Evolutionary conservation across 2,329 filamentous ascomycete species (phyloP), one percentile per base, ranked within the genome.

Genomic region (Aschersonia sp.): DNA sequence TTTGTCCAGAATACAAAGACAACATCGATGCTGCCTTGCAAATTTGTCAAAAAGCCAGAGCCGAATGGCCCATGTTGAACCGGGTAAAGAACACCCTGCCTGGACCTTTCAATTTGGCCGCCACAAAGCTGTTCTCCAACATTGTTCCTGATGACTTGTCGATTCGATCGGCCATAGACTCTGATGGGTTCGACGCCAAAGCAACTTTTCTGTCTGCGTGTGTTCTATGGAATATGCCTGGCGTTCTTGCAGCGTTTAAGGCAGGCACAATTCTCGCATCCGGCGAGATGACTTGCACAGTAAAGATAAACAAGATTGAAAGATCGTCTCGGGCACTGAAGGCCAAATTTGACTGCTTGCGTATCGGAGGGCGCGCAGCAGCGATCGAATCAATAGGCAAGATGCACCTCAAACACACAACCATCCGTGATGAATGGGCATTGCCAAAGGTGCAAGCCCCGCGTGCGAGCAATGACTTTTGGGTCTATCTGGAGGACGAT

Each of bases 61-160:
- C 67, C 2, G 87, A 97, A 62, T 71, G 92, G 38, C 75, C 76
- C 52, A 70, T 75, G 47, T 70, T 82, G 38, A 64, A 71, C 5
- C 59, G 72, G 31, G 66, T 84, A 5, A 65, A 69, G 1, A 51
- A 59, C 1, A 61, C 63, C 2, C 69, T 94, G 5, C 89, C 89
- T 0, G 89, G 89, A 1, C 65, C 76, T 9, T 96, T 95, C 71
- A 94, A 94, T 61, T 69, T 73, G n/a, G 82, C 85, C 1, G 83
- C 83, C 45, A 80, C 80, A 2, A 76, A 74, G 7, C 68, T 94
- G 0, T 86, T 85, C 56, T 78, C 74, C 45, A 56, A 63, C 1
- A 42, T 54, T 9, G 54, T 57, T 0, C 51, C 61, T 4, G 50
- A 63, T 4, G 55, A 59, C 6, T 65, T 61, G 62, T 56, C 56